Base-by-base conservation (phyloP, 2,329 filamentous ascomycete genomes). In the Daldinia sp. region DNA sequence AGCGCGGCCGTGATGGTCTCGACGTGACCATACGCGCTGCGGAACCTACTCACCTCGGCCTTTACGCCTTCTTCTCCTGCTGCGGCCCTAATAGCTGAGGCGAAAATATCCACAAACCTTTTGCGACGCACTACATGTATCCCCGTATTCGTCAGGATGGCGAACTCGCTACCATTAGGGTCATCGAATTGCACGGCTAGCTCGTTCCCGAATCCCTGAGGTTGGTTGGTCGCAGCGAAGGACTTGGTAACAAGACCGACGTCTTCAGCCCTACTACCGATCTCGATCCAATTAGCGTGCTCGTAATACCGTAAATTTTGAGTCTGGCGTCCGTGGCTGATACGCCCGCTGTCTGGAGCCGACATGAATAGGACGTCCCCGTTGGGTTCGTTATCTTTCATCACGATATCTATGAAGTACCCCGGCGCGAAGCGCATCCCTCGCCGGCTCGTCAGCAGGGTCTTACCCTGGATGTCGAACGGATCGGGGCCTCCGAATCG, bases 121-220 rank as follows among this genome's bases (percentile, higher is more conserved):
- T 93, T 86, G 50, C 95, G 85, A 56, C 93, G 89, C 55, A 98
- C 87, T 6, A 96, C 85, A 71, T 97, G 93, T 54, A 99, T 87
- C 2, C 95, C 95, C 11, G 87, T 93, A 71, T 95, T 96, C 29
- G 95, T 98, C 55, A 99, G 83, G 47, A 99, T 87, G 1, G 94
- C 95, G 67, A 98, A 88, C 74, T 99, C 94, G 51, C 90, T 88
- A 21, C 70, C 71, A 0, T 90, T 85, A 0, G 88, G 82, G 62
- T 91, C 85, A 72, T 99, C 95, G 71, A 95, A 99, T 71, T 99
- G 96, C n/a, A 96, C 90, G 1, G 95, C 93, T 58, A 98, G 82
- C 78, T 99, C 95, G 70, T 99, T 99, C 9, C 94, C 94, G 72
- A 97, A 98, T 0, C 94, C 94, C 19, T 87, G 75, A 0, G 92